A percentile compares a stretch with the other conserved stretches of the same genome.
phyloP scores from a whole-genome alignment of 768 basidiomycete genomes.

The Leccinellum luteum region DNA sequence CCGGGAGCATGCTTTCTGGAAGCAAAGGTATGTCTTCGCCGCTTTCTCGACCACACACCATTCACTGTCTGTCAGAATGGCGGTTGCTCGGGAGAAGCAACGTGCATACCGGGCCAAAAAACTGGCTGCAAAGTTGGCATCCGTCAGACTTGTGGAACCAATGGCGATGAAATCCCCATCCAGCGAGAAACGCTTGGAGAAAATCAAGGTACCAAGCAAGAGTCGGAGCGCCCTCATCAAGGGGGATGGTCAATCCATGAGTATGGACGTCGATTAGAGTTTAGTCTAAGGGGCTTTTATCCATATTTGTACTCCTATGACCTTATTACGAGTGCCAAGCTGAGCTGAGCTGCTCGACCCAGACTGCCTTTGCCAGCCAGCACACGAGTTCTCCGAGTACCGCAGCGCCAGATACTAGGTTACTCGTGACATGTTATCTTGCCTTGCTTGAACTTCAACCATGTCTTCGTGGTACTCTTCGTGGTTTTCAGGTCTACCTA shows the following conservation, averaged over 20 bases:
- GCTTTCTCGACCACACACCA: not conserved
- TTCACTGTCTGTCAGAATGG: constrained; percentile 61
- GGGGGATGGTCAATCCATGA: constrained; percentile 86
- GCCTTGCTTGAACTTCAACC: constrained; percentile 14
- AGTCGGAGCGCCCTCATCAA: constrained; percentile 70
- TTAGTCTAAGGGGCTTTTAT: constrained; percentile 16
- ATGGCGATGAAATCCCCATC: constrained; percentile 42
- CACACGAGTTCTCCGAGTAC: constrained; percentile 1
- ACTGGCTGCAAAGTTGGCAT: constrained; percentile 48
- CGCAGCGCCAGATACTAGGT: not conserved
- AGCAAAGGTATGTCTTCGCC: constrained; percentile 62
- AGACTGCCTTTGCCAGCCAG: constrained; percentile 1
- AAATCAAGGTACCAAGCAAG: constrained; percentile 70
- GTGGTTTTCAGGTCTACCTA: constrained; percentile 51
- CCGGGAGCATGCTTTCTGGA: constrained; percentile 95
- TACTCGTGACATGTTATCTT: constrained; percentile 16
- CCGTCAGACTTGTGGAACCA: constrained; percentile 68
- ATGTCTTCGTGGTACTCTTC: constrained; percentile 63
- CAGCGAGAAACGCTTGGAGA: constrained; percentile 60
- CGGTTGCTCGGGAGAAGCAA: constrained; percentile 73
- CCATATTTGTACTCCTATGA: constrained; percentile 16
- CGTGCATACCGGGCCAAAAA: constrained; percentile 69
- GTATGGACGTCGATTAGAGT: constrained; percentile 78
- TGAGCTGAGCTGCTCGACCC: not conserved
- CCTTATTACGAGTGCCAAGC: not conserved